phyloP scores from a whole-genome alignment of 2,329 filamentous ascomycete genomes.

The Fusarium irregulare region DNA sequence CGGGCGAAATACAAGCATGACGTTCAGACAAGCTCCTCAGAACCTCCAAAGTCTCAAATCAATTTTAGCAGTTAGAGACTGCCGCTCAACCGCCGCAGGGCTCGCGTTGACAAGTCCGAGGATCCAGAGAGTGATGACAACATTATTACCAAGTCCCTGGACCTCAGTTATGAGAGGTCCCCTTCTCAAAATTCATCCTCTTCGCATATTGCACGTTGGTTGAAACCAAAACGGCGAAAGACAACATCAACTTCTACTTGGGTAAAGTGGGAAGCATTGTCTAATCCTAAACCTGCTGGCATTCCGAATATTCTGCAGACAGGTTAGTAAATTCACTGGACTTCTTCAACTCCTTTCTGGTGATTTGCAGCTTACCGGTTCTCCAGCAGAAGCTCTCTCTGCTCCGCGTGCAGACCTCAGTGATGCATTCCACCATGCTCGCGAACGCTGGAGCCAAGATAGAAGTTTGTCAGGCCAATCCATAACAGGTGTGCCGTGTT shows the following conservation, averaged over 20 bases:
- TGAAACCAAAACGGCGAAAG: constrained; percentile 31
- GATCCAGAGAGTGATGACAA: background rate
- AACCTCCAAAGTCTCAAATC: background rate
- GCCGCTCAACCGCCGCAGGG: constrained; percentile 21
- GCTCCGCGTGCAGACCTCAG: constrained; percentile 47
- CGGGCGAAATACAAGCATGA: constrained; percentile 4
- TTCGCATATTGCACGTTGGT: constrained; percentile 23
- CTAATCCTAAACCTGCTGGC: constrained; percentile 4
- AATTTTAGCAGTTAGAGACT: constrained; percentile 28
- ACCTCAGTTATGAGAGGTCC: constrained; percentile 1
- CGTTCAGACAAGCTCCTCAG: background rate
- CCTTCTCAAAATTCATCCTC: constrained; percentile 15
- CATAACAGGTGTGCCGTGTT: background rate
- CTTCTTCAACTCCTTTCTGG: background rate
- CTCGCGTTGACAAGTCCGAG: constrained; percentile 6
- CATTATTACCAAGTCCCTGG: background rate
- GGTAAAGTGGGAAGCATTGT: background rate
- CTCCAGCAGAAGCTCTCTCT: background rate
- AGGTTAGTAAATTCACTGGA: background rate
- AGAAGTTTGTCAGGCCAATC: constrained; percentile 8
- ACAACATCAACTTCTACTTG: constrained; percentile 4
- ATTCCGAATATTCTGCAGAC: constrained; percentile 3
- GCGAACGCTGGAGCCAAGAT: constrained; percentile 44
- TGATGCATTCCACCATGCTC: constrained; percentile 47
- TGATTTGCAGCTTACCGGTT: background rate